Evolutionary conservation across 345 rosid species (phyloP).

Genomic region (Lagerstroemia speciosa): DNA sequence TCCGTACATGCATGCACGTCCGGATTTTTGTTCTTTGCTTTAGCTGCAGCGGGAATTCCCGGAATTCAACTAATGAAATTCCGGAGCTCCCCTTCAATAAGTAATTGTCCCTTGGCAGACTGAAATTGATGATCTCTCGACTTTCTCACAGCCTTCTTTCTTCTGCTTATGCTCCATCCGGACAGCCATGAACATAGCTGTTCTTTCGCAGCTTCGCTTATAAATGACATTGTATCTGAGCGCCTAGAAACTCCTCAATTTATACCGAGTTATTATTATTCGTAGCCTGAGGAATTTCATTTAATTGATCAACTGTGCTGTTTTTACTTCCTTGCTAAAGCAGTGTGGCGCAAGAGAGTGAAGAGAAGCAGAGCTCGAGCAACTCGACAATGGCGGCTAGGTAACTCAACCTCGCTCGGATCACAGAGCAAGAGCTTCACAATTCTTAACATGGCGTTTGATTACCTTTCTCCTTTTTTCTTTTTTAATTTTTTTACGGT

Average conservation of each 20-base stretch:
- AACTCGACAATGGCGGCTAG: conserved; percentile 23
- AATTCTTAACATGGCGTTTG: background rate
- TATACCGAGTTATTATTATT: too few relatives aligned
- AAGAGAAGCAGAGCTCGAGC: conserved; percentile 16
- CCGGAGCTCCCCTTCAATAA: background rate
- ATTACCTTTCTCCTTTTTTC: background rate
- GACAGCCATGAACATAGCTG: too few relatives aligned
- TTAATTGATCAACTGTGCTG: background rate
- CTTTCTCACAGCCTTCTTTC: background rate
- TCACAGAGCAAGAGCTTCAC: background rate
- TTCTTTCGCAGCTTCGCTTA: too few relatives aligned
- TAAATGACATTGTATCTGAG: too few relatives aligned
- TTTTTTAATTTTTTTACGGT: background rate
- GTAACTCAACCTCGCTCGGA: conserved; percentile 8
- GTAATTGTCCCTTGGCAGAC: too few relatives aligned
- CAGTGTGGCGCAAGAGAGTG: conserved; percentile 6
- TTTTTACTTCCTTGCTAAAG: background rate
- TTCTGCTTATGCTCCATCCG: too few relatives aligned
- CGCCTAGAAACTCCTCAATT: too few relatives aligned
- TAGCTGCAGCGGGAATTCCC: background rate
- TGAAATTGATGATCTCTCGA: too few relatives aligned
- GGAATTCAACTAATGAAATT: background rate
- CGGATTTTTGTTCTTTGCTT: background rate
- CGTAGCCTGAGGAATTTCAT: background rate
- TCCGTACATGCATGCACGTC: background rate